Evolutionary conservation across 768 basidiomycete species (phyloP), one percentile per base, ranked within the genome.

Genomic region (Termitomyces eurrhizus): DNA sequence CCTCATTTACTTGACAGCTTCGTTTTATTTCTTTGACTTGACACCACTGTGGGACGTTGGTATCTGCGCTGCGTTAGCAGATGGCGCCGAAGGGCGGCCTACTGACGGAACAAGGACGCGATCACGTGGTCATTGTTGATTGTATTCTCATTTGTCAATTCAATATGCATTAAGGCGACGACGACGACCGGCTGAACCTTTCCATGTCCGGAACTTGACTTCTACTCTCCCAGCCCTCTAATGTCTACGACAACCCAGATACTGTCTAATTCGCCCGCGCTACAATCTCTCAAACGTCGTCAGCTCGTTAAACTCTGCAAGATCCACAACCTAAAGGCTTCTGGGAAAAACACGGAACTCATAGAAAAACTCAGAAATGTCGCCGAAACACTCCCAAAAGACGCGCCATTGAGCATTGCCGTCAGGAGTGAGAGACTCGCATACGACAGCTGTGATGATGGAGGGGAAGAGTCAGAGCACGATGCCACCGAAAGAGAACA

Each of bases 281-380:
- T 94, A 33, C 85, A 92, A 69, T 88, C 90, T 24, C 82, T 94
- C 46, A 92, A 91, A 69, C 88, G 92, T 52, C 86, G 90, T 50
- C 92, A 94, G 68, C 88, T 93, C 46, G 80, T 91, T 56, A 90
- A 89, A 63, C 80, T 94, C 54, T 94, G 92, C 84, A 93, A 93
- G 72, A 82, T 87, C 35, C 89, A 94, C 70, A 78, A 84, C 0
- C 78, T 94, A 69, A 92, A 90, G 72, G 91, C 89, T 0, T 79
- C 81, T 18, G 92, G 92, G 21, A 93, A 93, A 81, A 93, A 88
- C 66, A 71, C 74, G 4, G 90, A 93, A 5, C 78, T 94, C 60
- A 80, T 94, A 63, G 78, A 84, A 41, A 82, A 83, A 54, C 78
- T 94, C 41, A 85, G 85, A 72, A 72, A 79, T 56, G 89, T 90